phyloP scores from a whole-genome alignment of 225 moss, liverwort and hornwort genomes.

The Thuidium tamariscinum region DNA sequence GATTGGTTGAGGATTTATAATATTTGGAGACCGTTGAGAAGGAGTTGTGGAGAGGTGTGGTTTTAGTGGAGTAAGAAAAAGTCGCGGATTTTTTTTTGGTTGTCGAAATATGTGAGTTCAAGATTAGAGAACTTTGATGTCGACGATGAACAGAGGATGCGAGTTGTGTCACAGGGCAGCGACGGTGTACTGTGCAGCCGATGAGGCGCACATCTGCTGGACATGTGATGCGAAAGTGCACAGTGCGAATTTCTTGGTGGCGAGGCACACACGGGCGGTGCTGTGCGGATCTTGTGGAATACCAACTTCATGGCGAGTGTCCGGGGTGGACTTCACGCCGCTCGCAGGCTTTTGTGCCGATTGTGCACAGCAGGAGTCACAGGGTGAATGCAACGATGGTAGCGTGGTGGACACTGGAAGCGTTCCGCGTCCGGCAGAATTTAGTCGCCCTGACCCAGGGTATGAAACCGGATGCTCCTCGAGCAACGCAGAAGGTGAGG shows the following conservation, averaged over 20 bases:
- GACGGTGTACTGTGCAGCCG: conserved; percentile 53
- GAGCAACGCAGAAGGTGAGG: conserved; percentile 8
- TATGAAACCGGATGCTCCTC: conserved; percentile 26
- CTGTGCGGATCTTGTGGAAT: conserved; percentile 47
- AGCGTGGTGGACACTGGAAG: neutral
- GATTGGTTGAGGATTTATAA: neutral
- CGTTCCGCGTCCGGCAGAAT: neutral
- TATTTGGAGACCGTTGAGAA: neutral
- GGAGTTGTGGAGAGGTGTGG: neutral
- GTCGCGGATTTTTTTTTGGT: neutral
- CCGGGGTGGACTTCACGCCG: conserved; percentile 44
- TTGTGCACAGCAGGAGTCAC: conserved; percentile 29
- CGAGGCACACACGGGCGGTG: conserved; percentile 55
- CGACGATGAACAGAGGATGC: conserved; percentile 34
- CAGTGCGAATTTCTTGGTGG: conserved; percentile 77
- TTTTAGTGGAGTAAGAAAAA: neutral
- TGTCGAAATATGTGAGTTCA: conserved; percentile 9
- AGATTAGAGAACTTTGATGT: neutral
- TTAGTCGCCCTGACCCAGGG: neutral
- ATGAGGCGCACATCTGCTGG: conserved; percentile 86
- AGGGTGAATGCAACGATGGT: conserved; percentile 9
- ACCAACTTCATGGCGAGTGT: conserved; percentile 49
- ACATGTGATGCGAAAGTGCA: conserved; percentile 76
- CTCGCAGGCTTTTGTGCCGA: conserved; percentile 35
- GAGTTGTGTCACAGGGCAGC: conserved; percentile 61